phyloP scores from a whole-genome alignment of 371 early-diverging fungal genomes.

The Amoeboradix gromovi region DNA sequence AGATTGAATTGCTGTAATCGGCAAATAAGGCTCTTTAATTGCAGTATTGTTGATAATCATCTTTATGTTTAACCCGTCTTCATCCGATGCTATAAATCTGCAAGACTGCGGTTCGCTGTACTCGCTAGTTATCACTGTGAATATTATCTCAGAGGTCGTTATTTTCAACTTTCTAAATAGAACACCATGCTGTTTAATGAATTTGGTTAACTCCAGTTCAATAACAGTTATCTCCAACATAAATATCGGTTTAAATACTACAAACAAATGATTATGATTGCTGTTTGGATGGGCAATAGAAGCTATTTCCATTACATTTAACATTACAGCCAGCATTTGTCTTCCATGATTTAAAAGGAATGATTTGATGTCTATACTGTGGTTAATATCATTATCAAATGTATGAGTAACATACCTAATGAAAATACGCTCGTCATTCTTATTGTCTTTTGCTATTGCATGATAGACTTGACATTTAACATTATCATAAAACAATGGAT shows the following conservation, averaged over 20 bases:
- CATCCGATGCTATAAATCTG: neutral
- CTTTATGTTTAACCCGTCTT: neutral
- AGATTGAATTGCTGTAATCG: neutral
- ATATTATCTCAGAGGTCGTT: constrained; percentile 72
- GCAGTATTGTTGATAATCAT: neutral
- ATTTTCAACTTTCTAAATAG: constrained; percentile 78
- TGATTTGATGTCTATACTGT: constrained; percentile 37
- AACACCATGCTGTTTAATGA: constrained; percentile 72
- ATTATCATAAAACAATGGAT: constrained; percentile 52
- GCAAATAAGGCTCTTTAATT: neutral
- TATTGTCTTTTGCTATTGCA: constrained; percentile 70
- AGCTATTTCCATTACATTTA: constrained; percentile 76
- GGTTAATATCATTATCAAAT: constrained; percentile 4
- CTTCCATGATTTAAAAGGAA: constrained; percentile 75
- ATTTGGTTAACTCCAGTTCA: constrained; percentile 48
- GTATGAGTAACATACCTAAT: constrained; percentile 40
- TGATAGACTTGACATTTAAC: constrained; percentile 83
- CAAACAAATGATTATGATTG: constrained; percentile 88
- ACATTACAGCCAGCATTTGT: constrained; percentile 57
- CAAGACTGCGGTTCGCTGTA: constrained; percentile 2
- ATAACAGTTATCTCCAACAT: constrained; percentile 43
- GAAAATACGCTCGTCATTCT: constrained; percentile 77
- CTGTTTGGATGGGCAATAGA: constrained; percentile 58
- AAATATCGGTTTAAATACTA: constrained; percentile 86
- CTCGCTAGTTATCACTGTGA: constrained; percentile 16